Evolutionary conservation across 371 early-diverging fungal genomes (phyloP).

Genomic region (Syncephalastrum contaminatum): DNA sequence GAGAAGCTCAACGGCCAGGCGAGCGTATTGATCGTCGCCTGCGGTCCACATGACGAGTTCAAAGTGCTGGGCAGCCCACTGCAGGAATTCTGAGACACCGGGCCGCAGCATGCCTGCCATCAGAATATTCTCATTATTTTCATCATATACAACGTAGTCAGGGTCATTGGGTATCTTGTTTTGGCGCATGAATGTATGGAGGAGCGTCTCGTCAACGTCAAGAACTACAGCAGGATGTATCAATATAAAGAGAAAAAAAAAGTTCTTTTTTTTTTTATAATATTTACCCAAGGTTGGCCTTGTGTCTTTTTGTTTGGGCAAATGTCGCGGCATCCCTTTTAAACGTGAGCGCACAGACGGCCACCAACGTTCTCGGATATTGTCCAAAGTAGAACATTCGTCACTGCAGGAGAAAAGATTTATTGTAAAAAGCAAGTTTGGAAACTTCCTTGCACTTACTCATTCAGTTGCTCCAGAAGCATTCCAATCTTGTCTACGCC

Average conservation of each 20-base stretch:
- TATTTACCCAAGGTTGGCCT: constrained; percentile 42
- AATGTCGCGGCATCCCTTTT: constrained; percentile 43
- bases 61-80: constrained; percentile 42
- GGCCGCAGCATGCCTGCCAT: constrained; percentile 45
- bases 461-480: constrained; percentile 42
- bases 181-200: constrained; percentile 36
- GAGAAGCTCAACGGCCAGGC: constrained; percentile 29
- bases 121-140: constrained; percentile 29
- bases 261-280: not conserved
- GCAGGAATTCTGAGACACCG: constrained; percentile 43
- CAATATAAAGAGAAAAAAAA: not conserved
- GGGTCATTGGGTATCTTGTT: constrained; percentile 18
- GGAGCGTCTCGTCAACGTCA: constrained; percentile 44
- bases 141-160: constrained; percentile 39
- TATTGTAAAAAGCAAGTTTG: not conserved
- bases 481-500: constrained; percentile 24
- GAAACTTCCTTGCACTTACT: constrained; percentile 21
- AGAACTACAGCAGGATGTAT: constrained; percentile 25
- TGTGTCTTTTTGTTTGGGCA: constrained; percentile 41
- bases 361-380: constrained; percentile 42
- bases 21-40: constrained; percentile 42
- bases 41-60: constrained; percentile 54
- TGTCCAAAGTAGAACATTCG: constrained; percentile 44
- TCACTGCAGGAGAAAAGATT: constrained; percentile 19
- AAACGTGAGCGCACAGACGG: constrained; percentile 43